These are phyloP conservation scores for Fomitiporia mediterranea DNA, from an alignment of 1,284 basidiomycete species.

Conservation along the genomic window DNA sequence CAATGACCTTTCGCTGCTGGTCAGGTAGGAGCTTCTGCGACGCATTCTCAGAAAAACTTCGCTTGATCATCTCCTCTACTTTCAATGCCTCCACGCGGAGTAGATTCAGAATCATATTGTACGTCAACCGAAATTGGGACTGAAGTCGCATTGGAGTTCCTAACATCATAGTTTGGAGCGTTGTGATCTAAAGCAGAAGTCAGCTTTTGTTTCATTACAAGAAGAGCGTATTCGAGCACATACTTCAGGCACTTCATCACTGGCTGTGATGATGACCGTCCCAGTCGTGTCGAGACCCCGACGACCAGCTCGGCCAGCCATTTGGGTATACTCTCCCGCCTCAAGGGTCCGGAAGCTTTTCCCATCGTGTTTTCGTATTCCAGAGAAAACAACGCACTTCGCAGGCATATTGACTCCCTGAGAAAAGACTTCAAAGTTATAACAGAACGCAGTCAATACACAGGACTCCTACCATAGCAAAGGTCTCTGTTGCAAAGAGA, in stretches of 20 bases:
- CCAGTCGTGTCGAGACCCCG: constrained; percentile 94
- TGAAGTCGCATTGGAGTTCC: constrained; percentile 89
- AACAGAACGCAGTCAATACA: background rate
- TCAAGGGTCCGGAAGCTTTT: constrained; percentile 85
- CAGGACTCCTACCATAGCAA: constrained; percentile 79
- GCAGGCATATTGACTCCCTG: constrained; percentile 99
- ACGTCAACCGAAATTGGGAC: constrained; percentile 97
- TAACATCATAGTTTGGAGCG: constrained; percentile 87
- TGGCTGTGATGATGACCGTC: constrained; percentile 88
- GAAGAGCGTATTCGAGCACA: constrained; percentile 24
- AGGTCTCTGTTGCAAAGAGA: constrained; percentile 97
- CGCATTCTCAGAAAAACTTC: constrained; percentile 97
- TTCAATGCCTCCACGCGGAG: constrained; percentile 93
- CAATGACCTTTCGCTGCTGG: constrained; percentile 81
- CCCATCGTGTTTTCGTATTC: constrained; percentile 95
- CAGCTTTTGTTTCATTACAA: constrained; percentile 11
- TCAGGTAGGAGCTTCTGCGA: constrained; percentile 91
- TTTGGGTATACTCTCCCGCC: constrained; percentile 95
- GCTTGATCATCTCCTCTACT: constrained; percentile 99
- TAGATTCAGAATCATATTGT: constrained; percentile 99
- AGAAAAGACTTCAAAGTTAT: background rate
- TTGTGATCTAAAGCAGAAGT: constrained; percentile 51
- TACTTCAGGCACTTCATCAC: constrained; percentile 85
- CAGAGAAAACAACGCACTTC: constrained; percentile 94
- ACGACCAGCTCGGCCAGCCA: constrained; percentile 97